phyloP scores from a whole-genome alignment of 495 filamentous ascomycete genomes.

The Neurospora cerealis region DNA sequence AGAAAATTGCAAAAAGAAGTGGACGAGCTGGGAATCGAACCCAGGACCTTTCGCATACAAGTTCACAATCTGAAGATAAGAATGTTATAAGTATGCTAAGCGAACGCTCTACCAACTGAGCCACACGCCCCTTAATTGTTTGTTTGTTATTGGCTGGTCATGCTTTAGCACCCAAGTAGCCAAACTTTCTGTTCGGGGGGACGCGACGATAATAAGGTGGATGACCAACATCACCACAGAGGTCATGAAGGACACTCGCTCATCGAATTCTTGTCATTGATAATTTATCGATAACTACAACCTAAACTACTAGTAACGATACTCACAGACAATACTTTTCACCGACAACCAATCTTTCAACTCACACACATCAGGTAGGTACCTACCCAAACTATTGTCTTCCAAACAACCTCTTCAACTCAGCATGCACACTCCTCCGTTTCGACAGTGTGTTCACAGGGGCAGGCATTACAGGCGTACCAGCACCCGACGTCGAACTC shows the following conservation, averaged over 20 bases:
- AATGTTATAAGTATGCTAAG: not conserved
- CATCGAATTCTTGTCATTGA: too few species aligned
- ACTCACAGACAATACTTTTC: too few species aligned
- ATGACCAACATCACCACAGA: too few species aligned
- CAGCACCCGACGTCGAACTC: not conserved
- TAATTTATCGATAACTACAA: too few species aligned
- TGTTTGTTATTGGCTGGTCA: not conserved
- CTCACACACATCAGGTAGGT: too few species aligned
- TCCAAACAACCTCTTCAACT: conserved; percentile 30
- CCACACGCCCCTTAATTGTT: not conserved
- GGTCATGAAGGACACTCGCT: too few species aligned
- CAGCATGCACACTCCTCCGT: conserved; percentile 18
- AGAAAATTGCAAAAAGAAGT: not conserved
- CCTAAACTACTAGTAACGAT: too few species aligned
- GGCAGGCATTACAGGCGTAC: not conserved
- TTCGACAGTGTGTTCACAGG: conserved; percentile 3
- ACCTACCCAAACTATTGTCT: not conserved
- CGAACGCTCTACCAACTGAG: not conserved
- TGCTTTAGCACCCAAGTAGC: too few species aligned
- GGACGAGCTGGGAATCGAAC: not conserved
- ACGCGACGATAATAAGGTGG: too few species aligned
- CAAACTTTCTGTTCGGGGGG: too few species aligned
- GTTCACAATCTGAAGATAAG: not conserved
- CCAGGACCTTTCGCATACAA: not conserved
- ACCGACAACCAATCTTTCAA: too few species aligned